Conservation (phyloP, 2,329 filamentous ascomycete species). For the Fusarium compactum region DNA sequence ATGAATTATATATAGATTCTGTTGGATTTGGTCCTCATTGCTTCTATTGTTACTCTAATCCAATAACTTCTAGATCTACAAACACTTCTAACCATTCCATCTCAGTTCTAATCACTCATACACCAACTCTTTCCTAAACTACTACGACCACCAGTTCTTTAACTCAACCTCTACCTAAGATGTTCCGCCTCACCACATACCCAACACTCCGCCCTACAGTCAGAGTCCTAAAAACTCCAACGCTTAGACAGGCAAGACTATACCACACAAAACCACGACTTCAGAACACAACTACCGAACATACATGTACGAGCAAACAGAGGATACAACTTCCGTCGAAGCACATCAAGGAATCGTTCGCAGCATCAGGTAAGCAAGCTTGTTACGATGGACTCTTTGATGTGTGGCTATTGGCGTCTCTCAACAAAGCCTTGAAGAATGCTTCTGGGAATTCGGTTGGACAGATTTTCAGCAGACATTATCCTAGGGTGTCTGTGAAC, state of each 20-base stretch:
- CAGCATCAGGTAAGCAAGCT: background rate
- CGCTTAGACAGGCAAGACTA: background rate
- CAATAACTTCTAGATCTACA: background rate
- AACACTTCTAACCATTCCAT: background rate
- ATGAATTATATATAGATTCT: background rate
- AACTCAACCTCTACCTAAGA: background rate
- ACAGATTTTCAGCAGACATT: background rate
- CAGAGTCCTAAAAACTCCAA: background rate
- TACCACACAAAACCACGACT: background rate
- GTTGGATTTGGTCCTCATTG: too few species aligned
- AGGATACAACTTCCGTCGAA: background rate
- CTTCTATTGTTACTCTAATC: too few species aligned
- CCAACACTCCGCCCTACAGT: background rate
- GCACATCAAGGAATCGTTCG: background rate
- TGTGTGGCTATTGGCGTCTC: background rate
- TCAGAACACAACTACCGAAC: background rate
- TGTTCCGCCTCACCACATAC: background rate
- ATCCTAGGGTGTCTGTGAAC: background rate
- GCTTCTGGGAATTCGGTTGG: background rate
- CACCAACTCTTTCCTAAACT: background rate
- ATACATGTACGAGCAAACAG: background rate
- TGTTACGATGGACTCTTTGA: slow-evolving; percentile 1
- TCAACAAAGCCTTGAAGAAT: background rate
- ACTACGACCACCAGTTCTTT: too few species aligned
- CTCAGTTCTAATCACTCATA: background rate